Base-by-base conservation (phyloP, 148 eudicot genomes). In the Arctostaphylos glauca region DNA sequence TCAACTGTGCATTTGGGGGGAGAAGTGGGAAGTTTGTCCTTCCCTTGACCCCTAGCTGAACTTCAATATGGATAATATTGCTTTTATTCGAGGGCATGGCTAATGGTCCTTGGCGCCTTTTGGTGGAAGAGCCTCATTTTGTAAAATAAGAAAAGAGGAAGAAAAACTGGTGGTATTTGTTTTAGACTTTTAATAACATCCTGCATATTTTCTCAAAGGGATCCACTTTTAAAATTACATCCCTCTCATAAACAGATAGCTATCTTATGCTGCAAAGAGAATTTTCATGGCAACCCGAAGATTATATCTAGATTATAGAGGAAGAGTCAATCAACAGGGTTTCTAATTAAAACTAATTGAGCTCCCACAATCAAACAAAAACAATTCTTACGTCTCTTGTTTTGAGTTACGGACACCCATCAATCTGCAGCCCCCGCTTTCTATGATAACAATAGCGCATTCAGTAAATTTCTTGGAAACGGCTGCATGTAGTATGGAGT, bases 401-500 rank as follows among this genome's bases (percentile, higher is more conserved):
- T 91, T 92, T 19, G 93, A 86, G 84, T 94, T 94, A 60, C 81
- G 83, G 76, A 90, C 83, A 77, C 92, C 87, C 98, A 94, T 93
- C 55, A 96, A 90, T 85, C 84, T 88, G 76, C 94, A 90, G 80
- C 97, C 97, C 66, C 98, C 95, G 79, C 90, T 91, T 89, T 94
- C 97, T 87, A 94, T 59, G 86, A 94, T 89, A 81, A 92, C 91
- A 84, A 93, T 76, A 67, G 98, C 96, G 82, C 98, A 94, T 46
- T 92, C 98, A 14, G 98, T 91, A 79, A 86, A 94, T 83, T 91
- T 93, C 91, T 93, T 94, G 58, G 95, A 85, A 87, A 92, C 90
- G 59, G 98, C 98, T 89, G 90, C 88, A 82, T 94, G 98, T 60
- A 94, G 91, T 50, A 94, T 94, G 80, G 97, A 90, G 92, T 94